Evolutionary conservation across 768 basidiomycete species (phyloP), one percentile per base, ranked within the genome.

Genomic region (Candolleomyces aberdarensis): DNA sequence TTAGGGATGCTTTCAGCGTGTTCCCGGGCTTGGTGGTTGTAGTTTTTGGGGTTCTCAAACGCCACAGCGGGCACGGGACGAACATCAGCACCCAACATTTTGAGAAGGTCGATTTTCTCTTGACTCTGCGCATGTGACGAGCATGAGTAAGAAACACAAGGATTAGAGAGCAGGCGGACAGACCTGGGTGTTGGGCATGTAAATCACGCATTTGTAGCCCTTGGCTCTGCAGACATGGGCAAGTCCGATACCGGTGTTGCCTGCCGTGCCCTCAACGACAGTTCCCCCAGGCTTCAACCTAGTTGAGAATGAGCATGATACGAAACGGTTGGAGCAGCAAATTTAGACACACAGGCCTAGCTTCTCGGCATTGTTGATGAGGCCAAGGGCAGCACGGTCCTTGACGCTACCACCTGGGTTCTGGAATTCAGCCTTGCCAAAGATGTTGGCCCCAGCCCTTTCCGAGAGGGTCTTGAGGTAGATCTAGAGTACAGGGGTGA

Each of bases 331-430:
- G 49, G 13, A 14, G 26, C 20, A n/a, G 13, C 47, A 41, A 32
- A 26, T 19, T 61, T 58, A 31, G 32, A 82, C 88, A 71, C 65
- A 91, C 94, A 78, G 73, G 63, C 95, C 96, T 66, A 83, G 82
- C 68, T 86, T 80, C 75, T 98, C 96, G 3, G 96, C 96, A 70
- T 95, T 89, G 56, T 78, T 78, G 52, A 99, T 76, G 56, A 99
- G 82, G 32, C 92, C 94, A 15, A 97, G 82, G 1, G 96, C 97
- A 43, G 97, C 97, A 51, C 97, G 87, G 71, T 99, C 97, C 76
- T 99, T 99, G 66, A 99, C 93, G 63, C 92, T 95, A 44, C 96
- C 96, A 5, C 97, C 97, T 0, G 97, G 97, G 69, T 98, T 98
- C 77, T 97, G 95, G 70, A 97, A 96, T 75, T 99, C 97, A 19